Evolutionary conservation across 176 grass and related monocot species (phyloP), one percentile per base, ranked within the genome.

Genomic region (Oropetium thomaeum): DNA sequence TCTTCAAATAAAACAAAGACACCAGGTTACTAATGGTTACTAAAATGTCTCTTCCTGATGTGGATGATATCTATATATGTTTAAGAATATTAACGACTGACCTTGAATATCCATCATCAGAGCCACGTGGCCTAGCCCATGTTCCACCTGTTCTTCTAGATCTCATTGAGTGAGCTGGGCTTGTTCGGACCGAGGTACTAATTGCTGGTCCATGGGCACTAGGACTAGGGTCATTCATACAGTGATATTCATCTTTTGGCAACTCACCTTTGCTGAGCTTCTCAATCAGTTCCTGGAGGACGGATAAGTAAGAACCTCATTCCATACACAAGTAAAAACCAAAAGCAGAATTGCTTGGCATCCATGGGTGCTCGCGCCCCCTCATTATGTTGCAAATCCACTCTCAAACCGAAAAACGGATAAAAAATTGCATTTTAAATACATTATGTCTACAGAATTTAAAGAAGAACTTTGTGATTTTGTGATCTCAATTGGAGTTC

Each of bases 81-180:
- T 61, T 60, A 60, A 62, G 47, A 82, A 5, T 67, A 66, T 78
- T 39, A 20, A 61, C 11, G 27, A 73, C 74, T 73, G 43, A 93
- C 95, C 91, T 97, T 69, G 91, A 92, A 85, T 93, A 97, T 27
- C 95, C 95, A 81, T 97, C 95, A 87, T 97, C 95, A 83, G 95
- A 97, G 45, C 78, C 79, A 4, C 91, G 91, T 77, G 91, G 86
- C 67, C 89, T 88, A 27, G 95, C 95, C 95, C 95, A 97, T 71
- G 95, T 87, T 48, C 82, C 89, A 83, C 83, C 86, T 17, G 81
- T 62, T 51, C 75, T 78, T 67, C 88, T 92, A 17, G 88, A 97
- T 85, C 91, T 90, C 86, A 93, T 81, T 47, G 91, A 97, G 29
- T 89, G 81, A 77, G 86, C 75, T 10, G 78, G 83, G 66, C 63